Conservation (phyloP, 2,329 filamentous ascomycete genomes). For the Fusarium incarnatum region DNA sequence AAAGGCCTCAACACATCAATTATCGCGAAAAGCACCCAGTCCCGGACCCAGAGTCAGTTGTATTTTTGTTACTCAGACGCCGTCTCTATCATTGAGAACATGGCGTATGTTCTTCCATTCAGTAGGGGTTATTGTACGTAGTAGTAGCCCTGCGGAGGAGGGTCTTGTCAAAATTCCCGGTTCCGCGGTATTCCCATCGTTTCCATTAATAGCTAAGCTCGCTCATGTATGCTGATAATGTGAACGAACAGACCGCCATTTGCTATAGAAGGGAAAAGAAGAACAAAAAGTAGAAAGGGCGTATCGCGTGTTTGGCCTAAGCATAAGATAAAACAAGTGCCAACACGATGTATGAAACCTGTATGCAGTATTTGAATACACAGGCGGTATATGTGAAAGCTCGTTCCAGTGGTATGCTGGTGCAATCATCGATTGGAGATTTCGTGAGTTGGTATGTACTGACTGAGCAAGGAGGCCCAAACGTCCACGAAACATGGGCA, state of each 20-base stretch:
- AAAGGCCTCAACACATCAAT: slow-evolving; percentile 23
- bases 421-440: neutral
- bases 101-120: slow-evolving; percentile 3
- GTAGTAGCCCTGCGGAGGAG: neutral
- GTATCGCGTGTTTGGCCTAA: slow-evolving; percentile 5
- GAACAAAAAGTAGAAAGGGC: slow-evolving; percentile 6
- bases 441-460: slow-evolving; percentile 8
- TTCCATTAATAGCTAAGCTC: slow-evolving; percentile 15
- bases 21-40: slow-evolving; percentile 20
- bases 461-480: slow-evolving; percentile 7
- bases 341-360: slow-evolving; percentile 5
- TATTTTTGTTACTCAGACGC: slow-evolving; percentile 28
- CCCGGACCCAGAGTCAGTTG: slow-evolving; percentile 19
- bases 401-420: neutral
- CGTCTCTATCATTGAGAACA: slow-evolving; percentile 20
- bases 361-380: slow-evolving; percentile 6
- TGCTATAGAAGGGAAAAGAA: slow-evolving; percentile 24
- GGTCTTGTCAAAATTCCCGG: neutral
- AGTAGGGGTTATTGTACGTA: slow-evolving; percentile 14
- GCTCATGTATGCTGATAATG: slow-evolving; percentile 17
- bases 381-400: slow-evolving; percentile 14
- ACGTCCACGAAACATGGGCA: slow-evolving; percentile 10
- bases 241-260: slow-evolving; percentile 15
- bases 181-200: neutral
- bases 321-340: slow-evolving; percentile 6